Evolutionary conservation across 2,329 filamentous ascomycete genomes (phyloP).

Genomic region (Shiraia sp.): DNA sequence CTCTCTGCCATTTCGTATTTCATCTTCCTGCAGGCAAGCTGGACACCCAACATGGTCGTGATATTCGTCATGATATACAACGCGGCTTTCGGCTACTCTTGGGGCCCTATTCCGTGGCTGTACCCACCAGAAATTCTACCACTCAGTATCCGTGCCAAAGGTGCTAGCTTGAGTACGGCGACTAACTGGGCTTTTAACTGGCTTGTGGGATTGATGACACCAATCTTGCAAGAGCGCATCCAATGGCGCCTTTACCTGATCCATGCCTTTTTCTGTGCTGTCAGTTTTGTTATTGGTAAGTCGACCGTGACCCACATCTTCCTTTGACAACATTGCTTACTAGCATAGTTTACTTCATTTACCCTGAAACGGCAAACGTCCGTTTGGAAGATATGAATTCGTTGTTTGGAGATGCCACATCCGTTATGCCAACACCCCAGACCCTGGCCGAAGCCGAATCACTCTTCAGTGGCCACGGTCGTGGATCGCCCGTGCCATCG

Average conservation of each 20-base stretch:
- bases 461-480: constrained; percentile 65
- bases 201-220: constrained; percentile 93
- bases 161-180: constrained; percentile 92
- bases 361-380: constrained; percentile 94
- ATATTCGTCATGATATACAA: constrained; percentile 98
- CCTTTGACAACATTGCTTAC: constrained; percentile 24
- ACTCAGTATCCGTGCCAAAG: constrained; percentile 94
- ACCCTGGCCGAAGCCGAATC: constrained; percentile 80
- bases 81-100: constrained; percentile 93
- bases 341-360: constrained; percentile 85
- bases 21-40: constrained; percentile 79
- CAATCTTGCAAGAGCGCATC: constrained; percentile 88
- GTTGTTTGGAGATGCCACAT: constrained; percentile 91
- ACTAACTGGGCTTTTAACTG: constrained; percentile 99
- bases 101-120: constrained; percentile 97
- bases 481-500: constrained; percentile 76
- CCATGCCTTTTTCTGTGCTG: constrained; percentile 95
- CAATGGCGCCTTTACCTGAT: constrained; percentile 92
- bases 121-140: constrained; percentile 99
- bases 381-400: constrained; percentile 96
- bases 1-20: constrained; percentile 93
- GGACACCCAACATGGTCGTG: constrained; percentile 84
- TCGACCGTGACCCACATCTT: constrained; percentile 18
- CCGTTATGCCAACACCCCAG: constrained; percentile 77
- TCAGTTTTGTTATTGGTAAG: constrained; percentile 95